Conservation (phyloP, 2,329 filamentous ascomycete species). For the Cephalotrichum gorgonifer region DNA sequence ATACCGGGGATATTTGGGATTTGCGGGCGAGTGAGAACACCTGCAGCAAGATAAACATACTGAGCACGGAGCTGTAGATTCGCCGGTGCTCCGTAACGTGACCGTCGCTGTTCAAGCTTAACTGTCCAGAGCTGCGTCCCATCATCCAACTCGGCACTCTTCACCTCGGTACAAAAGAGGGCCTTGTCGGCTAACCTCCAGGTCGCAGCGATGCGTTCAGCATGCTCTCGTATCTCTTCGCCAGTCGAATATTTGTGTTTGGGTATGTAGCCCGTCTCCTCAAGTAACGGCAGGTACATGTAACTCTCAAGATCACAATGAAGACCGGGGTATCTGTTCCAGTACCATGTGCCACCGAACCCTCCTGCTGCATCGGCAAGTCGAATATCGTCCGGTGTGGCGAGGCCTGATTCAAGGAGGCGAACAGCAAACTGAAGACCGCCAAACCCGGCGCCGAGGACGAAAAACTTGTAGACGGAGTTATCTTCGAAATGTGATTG, state of each 20-base stretch:
- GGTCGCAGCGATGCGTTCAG: conserved; percentile 26
- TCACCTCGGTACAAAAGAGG: not conserved
- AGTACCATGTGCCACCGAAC: conserved; percentile 41
- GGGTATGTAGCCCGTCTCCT: conserved; percentile 50
- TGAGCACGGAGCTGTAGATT: too few species aligned
- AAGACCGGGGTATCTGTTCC: conserved; percentile 38
- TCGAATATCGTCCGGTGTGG: too few species aligned
- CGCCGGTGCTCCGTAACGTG: too few species aligned
- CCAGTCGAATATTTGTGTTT: conserved; percentile 34
- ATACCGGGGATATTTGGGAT: conserved; percentile 30
- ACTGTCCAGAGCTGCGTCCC: not conserved
- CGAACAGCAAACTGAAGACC: too few species aligned
- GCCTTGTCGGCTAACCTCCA: not conserved
- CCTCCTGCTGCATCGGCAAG: conserved; percentile 31
- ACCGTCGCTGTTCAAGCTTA: not conserved
- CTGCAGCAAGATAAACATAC: too few species aligned
- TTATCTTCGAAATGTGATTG: too few species aligned
- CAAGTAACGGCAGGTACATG: conserved; percentile 47
- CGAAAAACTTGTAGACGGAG: too few species aligned
- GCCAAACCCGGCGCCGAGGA: too few species aligned
- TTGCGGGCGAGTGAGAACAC: conserved; percentile 20
- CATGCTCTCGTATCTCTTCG: conserved; percentile 30
- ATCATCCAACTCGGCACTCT: not conserved
- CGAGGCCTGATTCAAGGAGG: too few species aligned
- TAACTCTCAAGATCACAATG: conserved; percentile 50